Conservation (phyloP, 2,329 filamentous ascomycete genomes). For the Diaporthe sp. region DNA sequence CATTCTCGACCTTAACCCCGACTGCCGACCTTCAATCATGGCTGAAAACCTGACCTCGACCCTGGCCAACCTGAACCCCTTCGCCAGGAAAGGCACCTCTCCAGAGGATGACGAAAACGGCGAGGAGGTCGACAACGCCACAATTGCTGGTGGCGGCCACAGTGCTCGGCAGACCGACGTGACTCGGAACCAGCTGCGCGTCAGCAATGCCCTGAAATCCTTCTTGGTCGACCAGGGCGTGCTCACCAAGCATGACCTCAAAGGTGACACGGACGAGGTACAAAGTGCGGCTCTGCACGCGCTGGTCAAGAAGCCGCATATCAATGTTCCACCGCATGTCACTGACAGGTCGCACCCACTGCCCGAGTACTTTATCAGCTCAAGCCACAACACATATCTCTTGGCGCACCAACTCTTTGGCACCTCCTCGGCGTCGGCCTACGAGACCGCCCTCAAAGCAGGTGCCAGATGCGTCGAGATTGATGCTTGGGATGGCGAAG, state of each 20-base stretch:
- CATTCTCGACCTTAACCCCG: background rate
- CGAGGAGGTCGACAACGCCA: conserved; percentile 63
- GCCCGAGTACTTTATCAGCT: conserved; percentile 80
- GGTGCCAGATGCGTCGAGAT: conserved; percentile 81
- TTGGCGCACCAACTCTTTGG: conserved; percentile 79
- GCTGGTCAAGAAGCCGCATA: conserved; percentile 69
- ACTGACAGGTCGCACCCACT: conserved; percentile 72
- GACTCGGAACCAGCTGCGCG: conserved; percentile 67
- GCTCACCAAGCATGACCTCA: conserved; percentile 62
- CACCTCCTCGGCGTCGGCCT: conserved; percentile 71
- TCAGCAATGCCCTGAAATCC: conserved; percentile 70
- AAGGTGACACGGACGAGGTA: conserved; percentile 57
- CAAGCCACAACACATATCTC: conserved; percentile 81
- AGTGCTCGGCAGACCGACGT: conserved; percentile 60
- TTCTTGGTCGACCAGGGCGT: conserved; percentile 68
- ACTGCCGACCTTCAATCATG: conserved; percentile 1
- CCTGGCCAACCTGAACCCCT: conserved; percentile 56
- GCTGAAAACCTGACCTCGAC: conserved; percentile 27
- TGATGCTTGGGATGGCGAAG: conserved; percentile 77
- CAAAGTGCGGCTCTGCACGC: conserved; percentile 60
- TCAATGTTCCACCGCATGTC: conserved; percentile 67
- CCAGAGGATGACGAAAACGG: conserved; percentile 64
- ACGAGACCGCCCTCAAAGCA: conserved; percentile 71
- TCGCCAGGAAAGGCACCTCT: conserved; percentile 47
- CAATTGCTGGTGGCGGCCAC: conserved; percentile 72